These are phyloP conservation scores for Bjerkandera adusta DNA, from an alignment of 1,284 basidiomycete genomes.

Conservation along the genomic window DNA sequence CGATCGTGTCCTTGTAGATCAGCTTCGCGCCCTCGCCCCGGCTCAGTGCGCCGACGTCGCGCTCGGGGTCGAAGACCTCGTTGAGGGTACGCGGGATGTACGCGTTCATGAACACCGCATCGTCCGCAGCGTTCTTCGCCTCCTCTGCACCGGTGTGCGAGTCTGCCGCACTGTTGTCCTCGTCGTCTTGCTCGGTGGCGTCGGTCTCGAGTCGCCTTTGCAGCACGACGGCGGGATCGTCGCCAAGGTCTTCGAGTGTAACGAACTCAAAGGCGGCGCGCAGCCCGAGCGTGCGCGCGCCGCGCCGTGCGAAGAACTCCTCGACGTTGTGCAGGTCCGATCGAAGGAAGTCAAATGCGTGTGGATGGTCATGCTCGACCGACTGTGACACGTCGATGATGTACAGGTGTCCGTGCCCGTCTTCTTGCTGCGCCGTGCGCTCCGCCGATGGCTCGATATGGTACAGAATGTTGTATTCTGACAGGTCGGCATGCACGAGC, in stretches of 20 bases:
- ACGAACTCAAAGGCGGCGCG: conserved; percentile 88
- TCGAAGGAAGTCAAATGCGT: conserved; percentile 94
- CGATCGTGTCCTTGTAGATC: conserved; percentile 86
- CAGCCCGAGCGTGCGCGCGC: conserved; percentile 78
- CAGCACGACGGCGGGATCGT: conserved; percentile 37
- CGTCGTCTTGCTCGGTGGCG: conserved; percentile 38
- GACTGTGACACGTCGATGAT: conserved; percentile 99
- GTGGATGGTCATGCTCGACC: conserved; percentile 97
- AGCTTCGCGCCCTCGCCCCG: conserved; percentile 69
- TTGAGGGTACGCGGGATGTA: conserved; percentile 93
- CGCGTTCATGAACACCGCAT: conserved; percentile 84
- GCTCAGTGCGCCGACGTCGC: conserved; percentile 76
- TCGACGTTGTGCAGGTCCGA: conserved; percentile 92
- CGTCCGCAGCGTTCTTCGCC: conserved; percentile 39
- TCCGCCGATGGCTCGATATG: conserved; percentile 41
- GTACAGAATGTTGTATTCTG: conserved; percentile 97
- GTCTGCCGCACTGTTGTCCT: conserved; percentile 21
- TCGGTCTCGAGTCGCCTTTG: conserved; percentile 40
- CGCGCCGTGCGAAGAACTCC: conserved; percentile 84
- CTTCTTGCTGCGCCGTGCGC: conserved; percentile 3
- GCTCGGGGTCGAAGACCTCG: conserved; percentile 90
- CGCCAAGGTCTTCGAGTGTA: conserved; percentile 54
- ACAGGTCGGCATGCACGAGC: conserved; percentile 96
- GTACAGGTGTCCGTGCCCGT: conserved; percentile 60
- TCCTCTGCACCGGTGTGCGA: conserved; percentile 24